These are phyloP conservation scores for Biscogniauxia marginata DNA, from an alignment of 2,329 filamentous ascomycete genomes.

Conservation along the genomic window DNA sequence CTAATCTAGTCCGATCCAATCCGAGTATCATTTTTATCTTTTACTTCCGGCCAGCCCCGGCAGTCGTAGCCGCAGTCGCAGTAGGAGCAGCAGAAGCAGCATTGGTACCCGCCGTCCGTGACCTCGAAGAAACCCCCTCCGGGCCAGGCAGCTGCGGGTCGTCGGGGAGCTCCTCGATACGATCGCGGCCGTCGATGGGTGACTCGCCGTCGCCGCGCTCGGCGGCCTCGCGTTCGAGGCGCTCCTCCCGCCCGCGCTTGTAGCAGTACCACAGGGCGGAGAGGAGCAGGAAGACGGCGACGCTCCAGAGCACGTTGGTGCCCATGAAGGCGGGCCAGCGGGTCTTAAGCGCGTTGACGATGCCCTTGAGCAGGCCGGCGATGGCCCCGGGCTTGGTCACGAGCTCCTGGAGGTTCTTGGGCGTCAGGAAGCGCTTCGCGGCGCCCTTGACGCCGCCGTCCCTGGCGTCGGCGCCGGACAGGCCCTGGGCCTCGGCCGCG, in stretches of 20 bases:
- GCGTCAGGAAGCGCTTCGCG: conserved; percentile 65
- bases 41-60: too few species aligned
- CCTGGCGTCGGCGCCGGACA: conserved; percentile 50
- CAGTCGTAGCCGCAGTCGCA: not conserved
- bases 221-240: conserved; percentile 62
- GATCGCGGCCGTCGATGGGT: conserved; percentile 37
- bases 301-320: conserved; percentile 86
- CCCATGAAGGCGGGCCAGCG: conserved; percentile 89
- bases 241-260: conserved; percentile 84
- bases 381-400: conserved; percentile 86
- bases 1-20: too few species aligned
- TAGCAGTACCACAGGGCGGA: conserved; percentile 98
- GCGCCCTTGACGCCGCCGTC: conserved; percentile 51
- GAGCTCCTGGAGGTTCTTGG: conserved; percentile 73
- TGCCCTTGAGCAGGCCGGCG: conserved; percentile 81
- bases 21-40: too few species aligned
- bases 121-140: not conserved
- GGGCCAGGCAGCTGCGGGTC: conserved; percentile 42
- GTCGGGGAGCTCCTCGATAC: conserved; percentile 51
- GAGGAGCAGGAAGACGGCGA: conserved; percentile 83
- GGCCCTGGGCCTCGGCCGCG: conserved; percentile 70
- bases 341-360: conserved; percentile 82
- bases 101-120: too few species aligned
- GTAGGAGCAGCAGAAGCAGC: too few species aligned
- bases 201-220: conserved; percentile 37